A percentile compares a stretch with the other conserved stretches of the same genome.
phyloP scores from a whole-genome alignment of 75 land plant genomes.

The Cunninghamia lanceolata region DNA sequence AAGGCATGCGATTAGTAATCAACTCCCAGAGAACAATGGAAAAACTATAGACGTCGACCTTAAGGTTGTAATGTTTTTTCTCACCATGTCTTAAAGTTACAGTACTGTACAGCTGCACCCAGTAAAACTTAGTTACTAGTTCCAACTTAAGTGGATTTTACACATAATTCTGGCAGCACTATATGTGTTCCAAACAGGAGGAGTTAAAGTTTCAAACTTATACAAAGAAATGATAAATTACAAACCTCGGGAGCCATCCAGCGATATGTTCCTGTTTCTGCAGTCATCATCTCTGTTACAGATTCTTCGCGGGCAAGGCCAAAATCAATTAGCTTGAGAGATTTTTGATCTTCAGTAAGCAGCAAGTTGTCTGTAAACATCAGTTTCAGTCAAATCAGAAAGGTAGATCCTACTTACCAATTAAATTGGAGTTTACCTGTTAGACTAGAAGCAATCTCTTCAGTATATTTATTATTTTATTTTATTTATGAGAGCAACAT shows the following conservation, averaged over 20 bases:
- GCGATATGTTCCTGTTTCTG: slow-evolving; percentile 95
- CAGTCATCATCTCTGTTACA: slow-evolving; percentile 97
- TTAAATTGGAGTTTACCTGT: background rate
- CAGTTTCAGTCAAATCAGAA: slow-evolving; percentile 2
- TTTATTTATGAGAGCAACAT: background rate
- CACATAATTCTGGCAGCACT: background rate
- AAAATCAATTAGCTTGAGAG: slow-evolving; percentile 86
- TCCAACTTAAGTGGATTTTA: background rate
- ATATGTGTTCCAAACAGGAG: background rate
- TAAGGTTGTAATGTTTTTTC: slow-evolving; percentile 96
- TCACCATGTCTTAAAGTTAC: slow-evolving; percentile 92
- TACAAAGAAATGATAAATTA: background rate
- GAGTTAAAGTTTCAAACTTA: background rate
- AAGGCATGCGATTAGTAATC: slow-evolving; percentile 92
- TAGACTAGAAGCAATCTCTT: background rate
- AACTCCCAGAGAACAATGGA: slow-evolving; percentile 97
- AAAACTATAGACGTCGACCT: slow-evolving; percentile 98
- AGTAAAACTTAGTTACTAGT: slow-evolving; percentile 3
- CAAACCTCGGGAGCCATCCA: slow-evolving; percentile 98
- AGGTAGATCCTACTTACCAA: background rate
- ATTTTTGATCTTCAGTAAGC: slow-evolving; percentile 79
- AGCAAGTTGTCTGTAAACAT: slow-evolving; percentile 72
- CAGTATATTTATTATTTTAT: background rate
- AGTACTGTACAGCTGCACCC: slow-evolving; percentile 65
- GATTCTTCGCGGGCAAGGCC: slow-evolving; percentile 93